Evolutionary conservation across 1,284 basidiomycete species (phyloP), one percentile per base, ranked within the genome.

Genomic region (Puccinia polysora): DNA sequence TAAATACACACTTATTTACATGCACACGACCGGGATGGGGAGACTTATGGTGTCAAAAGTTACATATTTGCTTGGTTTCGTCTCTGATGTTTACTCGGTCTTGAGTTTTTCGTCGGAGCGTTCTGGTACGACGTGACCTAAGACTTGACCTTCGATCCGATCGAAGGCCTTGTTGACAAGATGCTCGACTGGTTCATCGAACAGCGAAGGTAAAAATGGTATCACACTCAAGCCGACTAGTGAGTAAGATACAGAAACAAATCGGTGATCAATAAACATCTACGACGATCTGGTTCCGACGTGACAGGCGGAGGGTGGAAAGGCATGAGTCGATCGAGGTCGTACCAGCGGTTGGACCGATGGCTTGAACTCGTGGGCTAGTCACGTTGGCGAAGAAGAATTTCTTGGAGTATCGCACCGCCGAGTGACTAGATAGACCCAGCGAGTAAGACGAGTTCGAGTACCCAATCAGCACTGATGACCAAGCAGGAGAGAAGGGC

Each of bases 131-230:
- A 40, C 4, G n/a, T 34, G 8, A 47, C 62, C 25, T 69, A 49
- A 56, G 55, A 68, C 20, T 63, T 71, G 38, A 3, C 43, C 47
- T 67, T 77, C 76, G 34, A 78, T 70, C 75, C 75, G 75, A 65
- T 80, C 79, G 47, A 80, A 80, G 32, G 76, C 76, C 28, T 75
- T 71, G 59, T 79, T 77, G 20, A 80, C 74, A 40, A 75, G 77
- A 34, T 76, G 74, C 53, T 80, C 79, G 12, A 80, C 79, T 18
- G 79, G 78, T 43, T 80, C 73, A 52, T 80, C 79, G 55, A 79
- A 80, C 52, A 79, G 15, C 56, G 75, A 75, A 15, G 79, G 79
- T 47, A 78, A 60, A 2, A 77, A 76, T 10, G 79, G 79, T 2
- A 80, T 76, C 40, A 77, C 75, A 20, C 77, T 70, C 20, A 80